A percentile compares a stretch with the other conserved stretches of the same genome.
phyloP scores from a whole-genome alignment of 192 early-diverging fungal species.

The Helicostylum pulchrum region DNA sequence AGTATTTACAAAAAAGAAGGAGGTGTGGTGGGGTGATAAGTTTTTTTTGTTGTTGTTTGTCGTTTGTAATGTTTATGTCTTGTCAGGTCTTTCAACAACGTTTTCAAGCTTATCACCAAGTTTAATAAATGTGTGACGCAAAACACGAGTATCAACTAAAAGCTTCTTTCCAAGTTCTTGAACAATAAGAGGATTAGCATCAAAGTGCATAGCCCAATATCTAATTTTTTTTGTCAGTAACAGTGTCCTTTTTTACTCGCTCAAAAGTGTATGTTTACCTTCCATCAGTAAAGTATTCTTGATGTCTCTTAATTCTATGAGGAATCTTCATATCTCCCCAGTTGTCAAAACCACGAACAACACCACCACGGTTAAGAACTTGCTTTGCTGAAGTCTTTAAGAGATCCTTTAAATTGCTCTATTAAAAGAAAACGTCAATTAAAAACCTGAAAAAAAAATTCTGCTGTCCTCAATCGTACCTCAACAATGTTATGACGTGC shows the following conservation, averaged over 20 bases:
- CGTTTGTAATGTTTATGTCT: slow-evolving; percentile 22
- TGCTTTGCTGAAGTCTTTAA: slow-evolving; percentile 71
- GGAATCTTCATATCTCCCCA: slow-evolving; percentile 69
- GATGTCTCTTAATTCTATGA: slow-evolving; percentile 87
- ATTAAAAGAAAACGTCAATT: slow-evolving; percentile 14
- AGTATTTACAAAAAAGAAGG: too few species aligned
- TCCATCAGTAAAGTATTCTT: slow-evolving; percentile 69
- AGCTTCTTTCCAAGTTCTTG: slow-evolving; percentile 61
- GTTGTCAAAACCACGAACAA: slow-evolving; percentile 80
- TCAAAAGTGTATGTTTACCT: slow-evolving; percentile 35
- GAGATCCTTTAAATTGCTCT: slow-evolving; percentile 67
- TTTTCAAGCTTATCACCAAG: slow-evolving; percentile 62
- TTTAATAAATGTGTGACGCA: slow-evolving; percentile 71
- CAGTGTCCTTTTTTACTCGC: background rate
- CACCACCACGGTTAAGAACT: slow-evolving; percentile 82
- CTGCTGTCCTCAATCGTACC: slow-evolving; percentile 29
- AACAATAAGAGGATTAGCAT: slow-evolving; percentile 63
- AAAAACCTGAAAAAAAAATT: background rate
- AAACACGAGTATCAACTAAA: slow-evolving; percentile 66
- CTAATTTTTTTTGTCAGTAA: slow-evolving; percentile 20
- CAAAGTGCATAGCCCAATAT: slow-evolving; percentile 79
- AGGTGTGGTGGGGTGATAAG: too few species aligned
- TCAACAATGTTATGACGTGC: slow-evolving; percentile 53
- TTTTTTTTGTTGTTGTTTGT: too few species aligned
- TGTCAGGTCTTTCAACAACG: slow-evolving; percentile 50